Evolutionary conservation across 1,139 yeast genomes (phyloP), one percentile per base, ranked within the genome.

Genomic region (Pichia sp.): DNA sequence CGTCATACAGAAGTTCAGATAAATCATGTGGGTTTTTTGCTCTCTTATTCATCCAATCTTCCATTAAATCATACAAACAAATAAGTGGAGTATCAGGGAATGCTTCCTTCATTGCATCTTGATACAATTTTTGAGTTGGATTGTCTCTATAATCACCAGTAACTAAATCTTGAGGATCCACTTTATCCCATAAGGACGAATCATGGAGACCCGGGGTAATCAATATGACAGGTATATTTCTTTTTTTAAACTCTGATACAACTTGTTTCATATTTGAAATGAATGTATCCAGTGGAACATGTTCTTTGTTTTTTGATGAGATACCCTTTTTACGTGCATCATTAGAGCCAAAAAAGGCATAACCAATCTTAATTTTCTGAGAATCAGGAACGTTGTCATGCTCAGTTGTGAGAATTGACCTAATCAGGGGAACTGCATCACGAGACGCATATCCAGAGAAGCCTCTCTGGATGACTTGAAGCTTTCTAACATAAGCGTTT

Each of bases 281-380:
- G 54, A 63, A 84, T 40, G 69, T 62, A 0, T 63, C 70, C 3
- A 81, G 22, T 1, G 75, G 70, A 3, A 84, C 84, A 19, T 66
- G 64, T 55, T 83, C 94, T 19, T 63, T 59, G 12, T 62, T 62
- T 5, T 36, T 40, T 3, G 59, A 61, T 9, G 61, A 62, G 11
- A 6, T 15, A 12, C 44, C 56, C 38, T 26, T 34, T n/a, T 12
- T 17, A 25, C 58, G 43, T 0, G 86, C 77, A 57, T 86, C 96
- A 54, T 85, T 86, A 8, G 95, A 74, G 2, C 95, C 95, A 51
- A 84, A 77, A 57, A 80, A 84, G 1, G 85, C 63, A 1, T 79
- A 58, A 4, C 59, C 64, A 17, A 72, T 52, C 28, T 59, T 58
- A 28, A 59, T 48, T 31, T 54, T 40, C 31, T 51, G 51, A 1